phyloP scores from a whole-genome alignment of 768 basidiomycete species.

The Lentinus tigrinus region DNA sequence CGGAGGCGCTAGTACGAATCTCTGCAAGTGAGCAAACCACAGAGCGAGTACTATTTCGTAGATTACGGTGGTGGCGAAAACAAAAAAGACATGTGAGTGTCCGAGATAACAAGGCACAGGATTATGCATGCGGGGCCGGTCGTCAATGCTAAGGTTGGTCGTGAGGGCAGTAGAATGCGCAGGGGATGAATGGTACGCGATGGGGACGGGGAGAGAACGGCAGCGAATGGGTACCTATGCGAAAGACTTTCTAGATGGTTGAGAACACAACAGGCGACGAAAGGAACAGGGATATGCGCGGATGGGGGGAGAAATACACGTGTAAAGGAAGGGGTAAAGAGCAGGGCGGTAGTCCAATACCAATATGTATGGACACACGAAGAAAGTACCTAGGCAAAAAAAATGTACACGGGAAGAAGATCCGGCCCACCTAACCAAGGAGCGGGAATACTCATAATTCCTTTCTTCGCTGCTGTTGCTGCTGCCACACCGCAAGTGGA shows the following conservation, averaged over 20 bases:
- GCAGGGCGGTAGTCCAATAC: neutral
- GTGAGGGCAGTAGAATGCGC: neutral
- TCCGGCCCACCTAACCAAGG: neutral
- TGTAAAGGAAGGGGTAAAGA: neutral
- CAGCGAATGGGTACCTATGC: neutral
- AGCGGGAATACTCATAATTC: conserved; percentile 8
- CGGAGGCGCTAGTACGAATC: too few species aligned
- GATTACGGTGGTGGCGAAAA: too few species aligned
- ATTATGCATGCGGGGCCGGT: neutral
- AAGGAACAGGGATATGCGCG: neutral
- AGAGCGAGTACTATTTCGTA: too few species aligned
- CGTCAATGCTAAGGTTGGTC: neutral
- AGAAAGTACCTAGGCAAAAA: neutral
- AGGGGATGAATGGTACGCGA: neutral
- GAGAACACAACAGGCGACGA: neutral
- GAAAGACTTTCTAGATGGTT: neutral
- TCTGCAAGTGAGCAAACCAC: too few species aligned
- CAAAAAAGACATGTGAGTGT: neutral
- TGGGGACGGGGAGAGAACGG: neutral
- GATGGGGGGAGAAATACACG: neutral
- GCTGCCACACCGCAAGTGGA: conserved; percentile 78
- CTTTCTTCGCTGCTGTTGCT: conserved; percentile 62
- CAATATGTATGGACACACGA: neutral
- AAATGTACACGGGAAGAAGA: neutral
- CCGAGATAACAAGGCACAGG: neutral